Conservation (phyloP, 768 basidiomycete species). For the Rhodotorula toruloides region DNA sequence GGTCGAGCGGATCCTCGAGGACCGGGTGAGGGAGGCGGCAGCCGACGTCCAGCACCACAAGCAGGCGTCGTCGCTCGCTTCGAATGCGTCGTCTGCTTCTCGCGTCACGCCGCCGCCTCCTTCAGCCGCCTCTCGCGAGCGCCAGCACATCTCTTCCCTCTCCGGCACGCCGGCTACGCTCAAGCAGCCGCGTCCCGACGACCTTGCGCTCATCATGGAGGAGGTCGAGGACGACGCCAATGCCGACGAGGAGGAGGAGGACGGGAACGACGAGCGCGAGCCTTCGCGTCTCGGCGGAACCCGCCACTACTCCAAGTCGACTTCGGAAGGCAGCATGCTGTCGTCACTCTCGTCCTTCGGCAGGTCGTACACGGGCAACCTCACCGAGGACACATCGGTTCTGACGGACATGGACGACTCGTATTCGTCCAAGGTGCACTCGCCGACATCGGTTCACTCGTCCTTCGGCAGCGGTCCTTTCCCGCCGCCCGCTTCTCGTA, state of each 20-base stretch:
- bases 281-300: background rate
- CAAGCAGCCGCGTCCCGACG: slow-evolving; percentile 12
- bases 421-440: slow-evolving; percentile 15
- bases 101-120: background rate
- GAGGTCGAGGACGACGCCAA: slow-evolving; percentile 15
- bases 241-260: slow-evolving; percentile 11
- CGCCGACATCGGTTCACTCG: slow-evolving; percentile 23
- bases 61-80: background rate
- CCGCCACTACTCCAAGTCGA: slow-evolving; percentile 18
- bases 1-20: slow-evolving; percentile 32
- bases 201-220: slow-evolving; percentile 33
- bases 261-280: background rate
- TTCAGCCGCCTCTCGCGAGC: background rate
- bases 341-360: slow-evolving; percentile 23
- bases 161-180: background rate
- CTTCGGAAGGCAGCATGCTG: slow-evolving; percentile 32
- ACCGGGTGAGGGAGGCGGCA: slow-evolving; percentile 21
- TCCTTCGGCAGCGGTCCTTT: slow-evolving; percentile 11
- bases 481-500: slow-evolving; percentile 7
- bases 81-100: background rate
- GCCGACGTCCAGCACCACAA: slow-evolving; percentile 1
- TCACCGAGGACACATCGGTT: slow-evolving; percentile 35
- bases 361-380: slow-evolving; percentile 36
- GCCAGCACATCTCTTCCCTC: background rate
- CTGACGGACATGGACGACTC: slow-evolving; percentile 36